These are phyloP conservation scores for Alternaria sp. DNA, from an alignment of 2,329 filamentous ascomycete genomes.

Conservation along the genomic window DNA sequence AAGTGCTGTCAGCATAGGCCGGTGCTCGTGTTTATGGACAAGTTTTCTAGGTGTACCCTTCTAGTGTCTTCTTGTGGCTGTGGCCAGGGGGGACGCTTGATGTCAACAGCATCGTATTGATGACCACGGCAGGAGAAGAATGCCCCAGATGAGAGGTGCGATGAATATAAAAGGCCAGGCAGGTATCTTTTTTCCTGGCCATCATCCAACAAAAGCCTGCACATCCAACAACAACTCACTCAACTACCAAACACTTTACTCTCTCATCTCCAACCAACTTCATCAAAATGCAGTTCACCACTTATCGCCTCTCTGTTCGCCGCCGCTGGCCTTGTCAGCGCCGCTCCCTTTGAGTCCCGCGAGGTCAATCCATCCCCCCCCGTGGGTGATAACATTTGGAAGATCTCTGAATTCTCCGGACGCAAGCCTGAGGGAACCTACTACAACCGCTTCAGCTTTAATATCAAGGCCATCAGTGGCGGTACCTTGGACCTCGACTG, in stretches of 20 bases:
- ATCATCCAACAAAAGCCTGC: conserved; percentile 15
- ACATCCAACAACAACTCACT: conserved; percentile 7
- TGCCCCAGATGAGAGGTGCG: conserved; percentile 1
- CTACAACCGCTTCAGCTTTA: conserved; percentile 28
- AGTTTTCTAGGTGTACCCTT: background rate
- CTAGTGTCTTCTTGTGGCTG: background rate
- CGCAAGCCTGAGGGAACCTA: conserved; percentile 33
- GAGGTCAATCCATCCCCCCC: conserved; percentile 13
- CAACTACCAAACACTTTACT: background rate
- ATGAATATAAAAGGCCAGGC: conserved; percentile 11
- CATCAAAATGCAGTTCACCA: conserved; percentile 33
- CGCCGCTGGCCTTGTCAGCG: conserved; percentile 21
- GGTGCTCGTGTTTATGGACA: conserved; percentile 7
- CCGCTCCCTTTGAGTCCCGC: conserved; percentile 25
- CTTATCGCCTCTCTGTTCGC: conserved; percentile 27
- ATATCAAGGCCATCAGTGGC: conserved; percentile 28
- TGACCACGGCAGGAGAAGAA: conserved; percentile 1
- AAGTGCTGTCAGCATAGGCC: background rate
- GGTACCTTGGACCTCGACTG: conserved; percentile 26
- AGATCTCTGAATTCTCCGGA: conserved; percentile 28
- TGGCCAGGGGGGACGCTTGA: conserved; percentile 3
- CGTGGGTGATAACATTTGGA: conserved; percentile 34
- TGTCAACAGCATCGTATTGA: conserved; percentile 10
- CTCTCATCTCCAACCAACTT: background rate
- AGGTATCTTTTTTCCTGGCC: background rate